Base-by-base conservation (phyloP, 75 land plant species). In the Selaginella moellendorffii region DNA sequence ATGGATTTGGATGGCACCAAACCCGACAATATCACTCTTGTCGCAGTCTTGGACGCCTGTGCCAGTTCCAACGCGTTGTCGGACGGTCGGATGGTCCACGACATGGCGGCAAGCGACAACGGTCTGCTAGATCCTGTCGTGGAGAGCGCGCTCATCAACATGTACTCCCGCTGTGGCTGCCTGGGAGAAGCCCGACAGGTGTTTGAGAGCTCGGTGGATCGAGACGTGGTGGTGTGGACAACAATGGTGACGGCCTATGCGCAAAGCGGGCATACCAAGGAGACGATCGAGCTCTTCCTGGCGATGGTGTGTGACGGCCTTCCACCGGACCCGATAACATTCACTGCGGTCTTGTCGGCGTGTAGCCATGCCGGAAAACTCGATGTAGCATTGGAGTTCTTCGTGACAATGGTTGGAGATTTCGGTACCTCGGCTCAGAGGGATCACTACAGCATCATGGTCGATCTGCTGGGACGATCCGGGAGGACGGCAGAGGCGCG, bases 381-480 rank as follows among this genome's bases (percentile, higher is more conserved):
- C 29, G 65, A 72, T 30, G 74, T 78, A 64, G 87, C 82, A 12
- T 56, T 30, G 12, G 27, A 27, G 31, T 76, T 52, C 29, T 84
- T 78, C 70, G 31, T 70, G 2, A 25, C 17, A 0, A 80, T 83
- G 82, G 54, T 54, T 0, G 53, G 42, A 10, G 2, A 63, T 21
- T 69, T 75, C 52, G 54, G 62, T 22, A 56, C 80, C 31, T 30
- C 52, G 24, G 81, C 87, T 23, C 63, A 77, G 62, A 64, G 64
- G 0, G 77, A 81, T 70, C 87, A 81, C 53, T 77, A 62, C 68
- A 83, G 79, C 26, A 81, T 83, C 66, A 79, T 84, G 76, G 67
- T 84, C 63, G 87, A 84, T 70, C 69, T 84, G 54, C 69, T 84
- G 52, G 84, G n/a, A n/a, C n/a, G n/a, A n/a, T n/a, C n/a, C n/a